Base-by-base conservation (phyloP, 331 rosid genomes). In the Dryas integrifolia region DNA sequence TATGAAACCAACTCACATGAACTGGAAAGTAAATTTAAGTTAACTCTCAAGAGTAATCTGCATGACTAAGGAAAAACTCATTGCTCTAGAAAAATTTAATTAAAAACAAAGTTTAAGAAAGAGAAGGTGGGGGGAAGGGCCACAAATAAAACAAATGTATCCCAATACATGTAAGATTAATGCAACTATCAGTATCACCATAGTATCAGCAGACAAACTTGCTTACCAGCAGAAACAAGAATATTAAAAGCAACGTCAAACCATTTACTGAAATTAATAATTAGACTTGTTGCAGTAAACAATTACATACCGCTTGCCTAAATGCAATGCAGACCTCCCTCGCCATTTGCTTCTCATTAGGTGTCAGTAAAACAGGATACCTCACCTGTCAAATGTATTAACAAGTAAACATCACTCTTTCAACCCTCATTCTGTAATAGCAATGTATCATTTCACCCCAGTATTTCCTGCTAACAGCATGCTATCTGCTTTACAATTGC, bases 341-440 rank as follows among this genome's bases (percentile, higher is more conserved):
- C 35, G 99, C 96, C 96, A 95, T 89, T 84, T 95, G 93, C 87
- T 95, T 95, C 86, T 95, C 99, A 40, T 80, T 75, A 48, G 99
- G 99, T 79, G 96, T 92, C 80, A 95, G 78, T 77, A 95, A 82
- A 67, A 92, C 99, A 48, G 99, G 99, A 85, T 92, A 95, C 80
- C 99, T 90, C 69, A 95, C 90, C 99, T 95, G 92, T 65, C 87
- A 82, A 80, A 86, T 62, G 56, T 79, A 72, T 74, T 69, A 78
- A 78, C 12, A 45, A 65, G 76, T 12, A 78, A 70, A 75, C 44
- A 63, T 65, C 38, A 78, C 58, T 47, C 39, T 79, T 77, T 79
- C 58, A 66, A 72, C 44, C 67, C 75, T 75, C 59, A 16, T 48
- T 64, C 53, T 14, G 35, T 62, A 62, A 7, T 15, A 64, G 26